Conservation (phyloP, 1,284 basidiomycete species). For the Stereum hirsutum region DNA sequence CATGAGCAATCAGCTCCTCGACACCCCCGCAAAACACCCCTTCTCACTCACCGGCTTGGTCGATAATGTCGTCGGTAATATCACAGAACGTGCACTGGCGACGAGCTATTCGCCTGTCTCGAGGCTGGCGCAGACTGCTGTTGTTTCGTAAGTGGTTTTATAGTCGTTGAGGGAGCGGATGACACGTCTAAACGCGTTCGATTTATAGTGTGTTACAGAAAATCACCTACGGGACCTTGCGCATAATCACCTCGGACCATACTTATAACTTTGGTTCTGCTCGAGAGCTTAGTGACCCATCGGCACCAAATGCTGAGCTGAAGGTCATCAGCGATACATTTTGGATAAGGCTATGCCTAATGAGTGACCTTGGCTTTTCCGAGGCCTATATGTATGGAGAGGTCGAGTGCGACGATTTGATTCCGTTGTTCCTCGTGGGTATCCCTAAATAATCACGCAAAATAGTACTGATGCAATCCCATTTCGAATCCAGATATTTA, state of each 20-base stretch:
- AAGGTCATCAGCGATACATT: constrained; percentile 54
- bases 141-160: constrained; percentile 29
- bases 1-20: constrained; percentile 32
- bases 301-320: constrained; percentile 35
- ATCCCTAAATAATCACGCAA: no score
- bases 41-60: constrained; percentile 31
- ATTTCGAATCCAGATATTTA: constrained; percentile 17
- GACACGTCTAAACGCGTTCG: neutral
- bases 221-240: constrained; percentile 5
- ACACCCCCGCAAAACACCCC: constrained; percentile 30
- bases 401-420: constrained; percentile 55
- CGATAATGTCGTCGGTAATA: constrained; percentile 30
- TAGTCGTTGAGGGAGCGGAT: neutral
- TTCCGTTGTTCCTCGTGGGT: constrained; percentile 32
- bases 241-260: constrained; percentile 4
- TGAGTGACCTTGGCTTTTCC: constrained; percentile 56
- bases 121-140: constrained; percentile 34
- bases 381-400: constrained; percentile 75
- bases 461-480: neutral
- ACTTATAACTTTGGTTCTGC: constrained; percentile 5
- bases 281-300: constrained; percentile 4
- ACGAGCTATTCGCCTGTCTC: constrained; percentile 32
- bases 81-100: constrained; percentile 23
- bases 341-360: constrained; percentile 55
- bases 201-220: constrained; percentile 3